Percentiles rank a stretch among this genome's conserved stretches.
phyloP scores from a whole-genome alignment of 1,284 basidiomycete genomes.

The Boletellus sp. region DNA sequence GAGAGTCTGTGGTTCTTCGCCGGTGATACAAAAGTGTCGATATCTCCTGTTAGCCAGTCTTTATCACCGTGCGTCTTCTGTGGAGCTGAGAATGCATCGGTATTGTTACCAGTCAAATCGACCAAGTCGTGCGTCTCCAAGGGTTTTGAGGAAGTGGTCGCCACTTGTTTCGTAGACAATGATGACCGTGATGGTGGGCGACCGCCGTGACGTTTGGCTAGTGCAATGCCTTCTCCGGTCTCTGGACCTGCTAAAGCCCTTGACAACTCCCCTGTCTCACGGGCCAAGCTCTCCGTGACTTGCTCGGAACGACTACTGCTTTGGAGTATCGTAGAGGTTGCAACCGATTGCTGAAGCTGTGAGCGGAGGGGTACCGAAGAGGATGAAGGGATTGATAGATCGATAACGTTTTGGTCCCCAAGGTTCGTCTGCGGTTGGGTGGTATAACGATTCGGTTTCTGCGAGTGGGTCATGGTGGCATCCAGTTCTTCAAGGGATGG shows the following conservation, averaged over 20 bases:
- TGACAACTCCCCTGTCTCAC: slow-evolving; percentile 34
- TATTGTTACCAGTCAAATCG: slow-evolving; percentile 15
- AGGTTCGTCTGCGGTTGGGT: slow-evolving; percentile 15
- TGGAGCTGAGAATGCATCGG: slow-evolving; percentile 4
- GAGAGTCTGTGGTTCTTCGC: slow-evolving; percentile 18
- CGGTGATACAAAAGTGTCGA: slow-evolving; percentile 33
- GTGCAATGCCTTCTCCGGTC: slow-evolving; percentile 13
- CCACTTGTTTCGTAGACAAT: slow-evolving; percentile 18
- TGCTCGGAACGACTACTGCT: slow-evolving; percentile 45
- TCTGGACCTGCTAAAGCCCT: slow-evolving; percentile 5
- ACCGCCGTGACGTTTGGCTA: slow-evolving; percentile 22
- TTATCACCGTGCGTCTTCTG: slow-evolving; percentile 33
- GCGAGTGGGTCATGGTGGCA: slow-evolving; percentile 45
- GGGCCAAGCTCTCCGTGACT: slow-evolving; percentile 54
- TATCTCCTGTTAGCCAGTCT: slow-evolving; percentile 74
- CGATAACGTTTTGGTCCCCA: slow-evolving; percentile 15
- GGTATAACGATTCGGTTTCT: slow-evolving; percentile 17
- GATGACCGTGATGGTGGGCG: slow-evolving; percentile 28
- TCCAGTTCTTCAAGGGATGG: slow-evolving; percentile 78
- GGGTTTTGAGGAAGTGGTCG: slow-evolving; percentile 16
- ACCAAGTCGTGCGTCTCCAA: slow-evolving; percentile 19
- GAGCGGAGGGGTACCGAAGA: slow-evolving; percentile 18
- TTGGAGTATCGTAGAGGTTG: slow-evolving; percentile 10
- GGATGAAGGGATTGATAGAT: slow-evolving; percentile 24
- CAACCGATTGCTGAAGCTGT: slow-evolving; percentile 14